Conservation (phyloP, 768 basidiomycete species). For the Trichaptum fuscoviolaceum region DNA sequence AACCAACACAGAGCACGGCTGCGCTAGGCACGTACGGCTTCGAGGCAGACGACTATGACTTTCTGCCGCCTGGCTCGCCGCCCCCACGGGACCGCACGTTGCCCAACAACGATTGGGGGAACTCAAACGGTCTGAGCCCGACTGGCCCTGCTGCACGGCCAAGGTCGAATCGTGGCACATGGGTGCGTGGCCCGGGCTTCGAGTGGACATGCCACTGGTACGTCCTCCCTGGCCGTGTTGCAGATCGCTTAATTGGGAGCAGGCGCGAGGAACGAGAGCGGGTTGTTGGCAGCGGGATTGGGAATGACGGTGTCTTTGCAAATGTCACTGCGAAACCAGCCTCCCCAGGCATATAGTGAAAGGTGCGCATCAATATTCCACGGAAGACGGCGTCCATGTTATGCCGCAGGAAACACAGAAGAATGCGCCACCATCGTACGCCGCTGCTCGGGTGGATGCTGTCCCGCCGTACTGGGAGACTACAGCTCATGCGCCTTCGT, state of each 20-base stretch:
- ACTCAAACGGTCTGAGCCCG: conserved; percentile 69
- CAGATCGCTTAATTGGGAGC: conserved; percentile 31
- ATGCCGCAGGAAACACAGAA: too few relatives aligned
- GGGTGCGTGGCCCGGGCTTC: too few relatives aligned
- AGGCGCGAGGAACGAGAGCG: conserved; percentile 25
- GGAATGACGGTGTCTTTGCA: conserved; percentile 87
- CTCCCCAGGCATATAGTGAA: too few relatives aligned
- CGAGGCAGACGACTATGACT: conserved; percentile 73
- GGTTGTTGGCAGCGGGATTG: conserved; percentile 56
- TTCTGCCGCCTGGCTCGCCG: conserved; percentile 80
- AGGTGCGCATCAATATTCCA: too few relatives aligned
- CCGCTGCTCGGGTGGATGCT: conserved; percentile 87
- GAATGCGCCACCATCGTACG: too few relatives aligned
- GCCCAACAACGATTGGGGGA: conserved; percentile 70
- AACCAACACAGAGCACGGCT: conserved; percentile 6
- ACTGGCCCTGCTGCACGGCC: conserved; percentile 23
- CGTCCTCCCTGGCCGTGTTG: conserved; percentile 25
- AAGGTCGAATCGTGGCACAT: conserved; percentile 21
- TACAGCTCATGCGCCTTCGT: conserved; percentile 82
- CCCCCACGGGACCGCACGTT: conserved; percentile 62
- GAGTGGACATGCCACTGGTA: conserved; percentile 57
- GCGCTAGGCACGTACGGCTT: conserved; percentile 60
- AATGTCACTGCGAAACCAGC: too few relatives aligned
- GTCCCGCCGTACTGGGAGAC: conserved; percentile 98
- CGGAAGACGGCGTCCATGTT: too few relatives aligned